Evolutionary conservation across 2,329 filamentous ascomycete genomes (phyloP), one percentile per base, ranked within the genome.

Genomic region (Xylaria sp.): DNA sequence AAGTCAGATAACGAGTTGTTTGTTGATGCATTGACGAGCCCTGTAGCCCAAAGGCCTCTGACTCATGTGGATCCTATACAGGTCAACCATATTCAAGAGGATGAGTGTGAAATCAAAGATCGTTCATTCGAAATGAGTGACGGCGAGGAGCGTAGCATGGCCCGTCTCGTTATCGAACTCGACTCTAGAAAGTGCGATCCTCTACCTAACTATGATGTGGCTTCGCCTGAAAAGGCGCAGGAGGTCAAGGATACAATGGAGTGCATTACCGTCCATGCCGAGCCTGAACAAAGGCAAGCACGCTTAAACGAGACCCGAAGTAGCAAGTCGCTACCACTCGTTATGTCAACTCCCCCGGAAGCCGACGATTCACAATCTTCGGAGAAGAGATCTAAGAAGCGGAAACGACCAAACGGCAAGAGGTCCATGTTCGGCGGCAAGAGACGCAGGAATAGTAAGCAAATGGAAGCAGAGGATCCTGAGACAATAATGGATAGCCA

Each of bases 1-100:
- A 81, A 73, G 51, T 80, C 79, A 2, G 79, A 76, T 19, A 74
- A 76, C 5, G 79, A 83, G n/a, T 77, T 78, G 19, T 84, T 80
- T 67, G 77, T 83, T 38, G 83, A 86, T 69, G 82, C 81, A 11
- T 75, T 74, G 43, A 80, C 75, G 33, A 84, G 79, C 56, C 81
- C 80, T 7, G 61, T 72, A 29, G 70, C 67, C 3, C 67, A 71
- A 21, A 70, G 68, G 13, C 75, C 71, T 17, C 73, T 38, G 27
- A 68, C 62, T 13, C 2, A 21, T 41, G 11, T 62, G n/a, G n/a
- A n/a, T n/a, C n/a, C n/a, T n/a, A n/a, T 58, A 33, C 29, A 25
- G 11, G 25, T 44, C 35, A 55, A 58, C 41, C 10, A 48, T 53
- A 21, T n/a, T 13, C 38, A 58, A 23, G 55, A 31, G 3, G 31